These are phyloP conservation scores for Opeltia flavorubescens DNA, from an alignment of 495 filamentous ascomycete species.

Conservation along the genomic window DNA sequence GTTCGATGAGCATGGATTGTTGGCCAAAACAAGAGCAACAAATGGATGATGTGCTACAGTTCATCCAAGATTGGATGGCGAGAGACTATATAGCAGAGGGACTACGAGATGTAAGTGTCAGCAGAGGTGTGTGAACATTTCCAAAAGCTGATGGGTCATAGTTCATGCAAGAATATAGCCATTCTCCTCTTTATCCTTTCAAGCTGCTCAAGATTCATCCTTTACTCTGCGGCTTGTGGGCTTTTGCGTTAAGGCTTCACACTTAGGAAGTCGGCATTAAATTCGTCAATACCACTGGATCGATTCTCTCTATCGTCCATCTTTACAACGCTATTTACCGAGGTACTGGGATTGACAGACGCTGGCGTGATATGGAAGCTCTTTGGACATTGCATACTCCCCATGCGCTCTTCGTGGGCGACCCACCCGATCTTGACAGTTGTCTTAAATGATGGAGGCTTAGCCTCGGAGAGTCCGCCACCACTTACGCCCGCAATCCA, in stretches of 20 bases:
- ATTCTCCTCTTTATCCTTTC: slow-evolving; percentile 8
- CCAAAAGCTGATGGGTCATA: background rate
- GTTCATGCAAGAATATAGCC: background rate
- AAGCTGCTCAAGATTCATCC: slow-evolving; percentile 14
- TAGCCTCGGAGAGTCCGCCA: slow-evolving; percentile 22
- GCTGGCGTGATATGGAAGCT: slow-evolving; percentile 27
- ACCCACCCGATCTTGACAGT: slow-evolving; percentile 15
- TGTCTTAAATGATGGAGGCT: slow-evolving; percentile 24
- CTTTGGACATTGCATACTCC: slow-evolving; percentile 12
- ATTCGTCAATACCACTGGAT: slow-evolving; percentile 23
- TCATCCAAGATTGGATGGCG: slow-evolving; percentile 11
- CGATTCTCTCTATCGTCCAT: slow-evolving; percentile 21
- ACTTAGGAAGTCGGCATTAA: slow-evolving; percentile 17
- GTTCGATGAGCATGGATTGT: slow-evolving; percentile 17
- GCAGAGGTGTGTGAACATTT: background rate
- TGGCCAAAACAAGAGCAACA: slow-evolving; percentile 23
- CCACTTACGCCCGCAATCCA: slow-evolving; percentile 14
- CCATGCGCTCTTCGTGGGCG: slow-evolving; percentile 20
- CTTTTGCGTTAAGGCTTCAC: slow-evolving; percentile 16
- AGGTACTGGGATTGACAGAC: slow-evolving; percentile 14
- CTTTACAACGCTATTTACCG: slow-evolving; percentile 24
- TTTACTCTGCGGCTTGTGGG: slow-evolving; percentile 22
- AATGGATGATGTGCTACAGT: slow-evolving; percentile 9
- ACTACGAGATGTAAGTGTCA: background rate
- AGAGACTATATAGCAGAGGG: slow-evolving; percentile 12